Percentiles rank a stretch among this genome's conserved stretches.
These are phyloP conservation scores for Aspergillus spinulosporus DNA, from an alignment of 2,329 filamentous ascomycete genomes.

Conservation along the genomic window DNA sequence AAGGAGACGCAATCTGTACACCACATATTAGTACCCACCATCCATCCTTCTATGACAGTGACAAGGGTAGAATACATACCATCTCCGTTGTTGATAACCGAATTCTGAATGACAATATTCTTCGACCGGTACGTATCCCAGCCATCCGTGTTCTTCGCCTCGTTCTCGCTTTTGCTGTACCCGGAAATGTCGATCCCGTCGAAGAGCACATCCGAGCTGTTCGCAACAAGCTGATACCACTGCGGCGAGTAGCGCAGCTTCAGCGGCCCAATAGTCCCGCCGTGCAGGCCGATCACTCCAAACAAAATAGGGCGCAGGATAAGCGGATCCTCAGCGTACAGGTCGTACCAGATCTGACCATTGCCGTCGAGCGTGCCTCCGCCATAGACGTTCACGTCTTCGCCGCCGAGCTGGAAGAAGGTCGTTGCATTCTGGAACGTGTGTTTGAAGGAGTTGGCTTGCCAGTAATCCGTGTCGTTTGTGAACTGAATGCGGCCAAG, in stretches of 20 bases:
- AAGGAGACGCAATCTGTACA: constrained; percentile 66
- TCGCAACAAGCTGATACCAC: constrained; percentile 67
- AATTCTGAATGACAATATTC: constrained; percentile 67
- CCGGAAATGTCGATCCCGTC: constrained; percentile 63
- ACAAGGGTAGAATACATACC: constrained; percentile 33
- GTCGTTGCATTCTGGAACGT: constrained; percentile 66
- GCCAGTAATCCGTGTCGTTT: constrained; percentile 69
- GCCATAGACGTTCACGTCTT: constrained; percentile 68
- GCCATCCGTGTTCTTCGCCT: constrained; percentile 66
- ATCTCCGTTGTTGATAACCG: constrained; percentile 64
- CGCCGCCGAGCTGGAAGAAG: constrained; percentile 67
- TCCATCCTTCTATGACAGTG: neutral
- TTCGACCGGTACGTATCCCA: constrained; percentile 56
- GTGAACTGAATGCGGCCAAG: constrained; percentile 63
- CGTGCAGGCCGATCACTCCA: constrained; percentile 57
- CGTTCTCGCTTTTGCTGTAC: constrained; percentile 52
- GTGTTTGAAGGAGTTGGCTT: constrained; percentile 63
- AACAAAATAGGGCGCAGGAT: constrained; percentile 61
- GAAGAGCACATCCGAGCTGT: constrained; percentile 64
- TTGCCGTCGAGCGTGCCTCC: constrained; percentile 64
- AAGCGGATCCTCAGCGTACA: constrained; percentile 58
- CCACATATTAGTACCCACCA: neutral
- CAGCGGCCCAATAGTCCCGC: constrained; percentile 60
- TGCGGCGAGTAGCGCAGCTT: constrained; percentile 61
- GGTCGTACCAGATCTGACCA: constrained; percentile 65